Evolutionary conservation across 352 stramenopile genomes (phyloP), one percentile per base, ranked within the genome.

Genomic region (Globisporangium nodosum): DNA sequence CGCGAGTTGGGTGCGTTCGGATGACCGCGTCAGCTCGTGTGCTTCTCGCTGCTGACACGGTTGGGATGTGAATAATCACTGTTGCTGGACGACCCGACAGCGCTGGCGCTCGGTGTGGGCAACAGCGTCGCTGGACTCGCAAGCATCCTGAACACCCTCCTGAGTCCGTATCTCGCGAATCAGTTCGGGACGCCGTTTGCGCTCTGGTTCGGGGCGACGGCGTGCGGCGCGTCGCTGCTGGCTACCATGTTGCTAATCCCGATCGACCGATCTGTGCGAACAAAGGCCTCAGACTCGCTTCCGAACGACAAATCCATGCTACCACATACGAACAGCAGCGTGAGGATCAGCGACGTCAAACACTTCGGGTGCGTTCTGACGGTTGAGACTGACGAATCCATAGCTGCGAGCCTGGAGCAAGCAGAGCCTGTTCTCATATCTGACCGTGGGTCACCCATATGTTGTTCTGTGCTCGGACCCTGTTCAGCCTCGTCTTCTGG

Each of bases 61-160:
- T 30, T 13, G 43, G 15, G 43, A 9, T 15, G 8, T 13, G 45
- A 24, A 7, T 49, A 31, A 9, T 43, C 8, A 1, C 11, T 31
- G 18, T 21, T 18, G 20, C 8, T 48, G 30, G 3, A 31, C 7
- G 45, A 20, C 0, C 24, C 5, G 24, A 30, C n/a, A 81, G 88
- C 88, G 4, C 61, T 96, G 42, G 85, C 86, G n/a, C 73, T 96
- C 21, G 88, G 84, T 6, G 71, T 96, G 16, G 82, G 75, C 47
- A 69, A 90, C 35, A 87, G 80, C 42, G 71, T 97, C 27, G 68
- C 68, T 0, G 66, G 85, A 8, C 62, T 96, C 6, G 88, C 82
- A 20, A 84, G 66, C 51, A 88, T 95, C 30, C 64, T 92, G 47
- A 97, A 96, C 68, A 87, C 91, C 58, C 51, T 82, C 12, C 42